Evolutionary conservation across 2,329 filamentous ascomycete species (phyloP).

Genomic region (Sclerotinia spermophila): DNA sequence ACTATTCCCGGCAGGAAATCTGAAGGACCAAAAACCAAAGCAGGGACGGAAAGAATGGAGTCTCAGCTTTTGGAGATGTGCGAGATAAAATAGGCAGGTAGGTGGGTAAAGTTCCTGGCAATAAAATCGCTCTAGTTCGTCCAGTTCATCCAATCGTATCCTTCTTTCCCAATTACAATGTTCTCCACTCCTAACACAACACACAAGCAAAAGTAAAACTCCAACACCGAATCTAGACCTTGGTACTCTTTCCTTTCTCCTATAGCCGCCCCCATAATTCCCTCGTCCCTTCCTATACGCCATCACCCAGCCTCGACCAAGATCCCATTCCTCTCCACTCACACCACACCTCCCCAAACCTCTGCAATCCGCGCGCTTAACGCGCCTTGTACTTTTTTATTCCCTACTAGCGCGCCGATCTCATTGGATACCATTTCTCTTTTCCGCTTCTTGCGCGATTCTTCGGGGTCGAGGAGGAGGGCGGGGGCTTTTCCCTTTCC

Average conservation of each 20-base stretch:
- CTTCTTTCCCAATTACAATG: background rate
- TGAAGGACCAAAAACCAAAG: background rate
- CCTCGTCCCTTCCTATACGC: background rate
- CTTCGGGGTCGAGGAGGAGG: background rate
- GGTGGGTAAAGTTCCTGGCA: no score
- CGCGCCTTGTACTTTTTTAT: constrained; percentile 63
- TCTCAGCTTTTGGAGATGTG: background rate
- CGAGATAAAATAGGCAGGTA: background rate
- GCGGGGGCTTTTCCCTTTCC: background rate
- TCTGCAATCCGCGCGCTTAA: constrained; percentile 69
- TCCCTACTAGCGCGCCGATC: constrained; percentile 57
- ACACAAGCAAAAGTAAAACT: background rate
- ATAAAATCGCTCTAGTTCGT: no score
- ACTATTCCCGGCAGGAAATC: background rate
- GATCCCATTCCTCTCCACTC: no score
- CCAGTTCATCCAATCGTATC: background rate
- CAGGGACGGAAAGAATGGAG: no score
- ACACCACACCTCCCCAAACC: constrained; percentile 57
- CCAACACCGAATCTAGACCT: background rate
- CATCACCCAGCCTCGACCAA: no score
- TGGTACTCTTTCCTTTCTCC: background rate
- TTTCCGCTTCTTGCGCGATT: constrained; percentile 46
- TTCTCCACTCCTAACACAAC: background rate
- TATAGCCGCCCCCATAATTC: no score
- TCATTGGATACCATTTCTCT: constrained; percentile 56